Base-by-base conservation (phyloP, 345 rosid species). In the Melaleuca alternifolia region DNA sequence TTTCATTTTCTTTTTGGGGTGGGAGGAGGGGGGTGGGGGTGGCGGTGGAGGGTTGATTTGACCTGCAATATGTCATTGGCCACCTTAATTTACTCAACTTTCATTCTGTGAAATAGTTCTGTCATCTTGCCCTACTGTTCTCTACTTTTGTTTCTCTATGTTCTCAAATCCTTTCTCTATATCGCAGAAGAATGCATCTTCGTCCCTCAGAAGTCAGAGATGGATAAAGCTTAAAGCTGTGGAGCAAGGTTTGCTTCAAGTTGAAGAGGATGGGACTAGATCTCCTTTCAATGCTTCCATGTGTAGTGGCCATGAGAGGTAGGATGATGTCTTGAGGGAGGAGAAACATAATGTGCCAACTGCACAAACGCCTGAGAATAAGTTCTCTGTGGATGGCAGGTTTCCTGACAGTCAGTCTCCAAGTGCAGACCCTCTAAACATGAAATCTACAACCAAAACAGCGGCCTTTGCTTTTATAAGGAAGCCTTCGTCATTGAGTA, bases 401-500 rank as follows among this genome's bases (percentile, higher is more conserved):
- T 1, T 18, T 71, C 41, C 51, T n/a, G 59, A 79, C 24, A 51
- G 85, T 75, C 88, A 83, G 11, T 89, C 54, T 48, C 86, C 79
- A 33, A 57, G 84, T 71, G 18, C 81, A 6, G 81, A 18, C 26
- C 81, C 48, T 20, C 33, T 13, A 5, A 37, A 71, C 48, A 37
- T 37, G 48, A 37, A 71, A 48, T 0, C 81, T 37, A 7, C 48
- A 84, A 57, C 91, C 13, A 91, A 84, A 82, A 89, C 91, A 83
- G 97, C 94, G 86, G 97, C 98, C n/a, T 96, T 93, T 87, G 90
- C 94, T 84, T 91, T 94, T 0, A 89, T 94, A 50, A 94, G 93
- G 89, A 91, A 91, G 88, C 93, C 91, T 75, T 90, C 86, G 13
- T 85, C 89, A 41, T 90, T 91, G 48, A 18, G 26, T 37, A 71